Percentiles rank a stretch among this genome's conserved stretches.
Evolutionary conservation across 495 filamentous ascomycete genomes (phyloP).

Genomic region (Cercophora newfieldiana): DNA sequence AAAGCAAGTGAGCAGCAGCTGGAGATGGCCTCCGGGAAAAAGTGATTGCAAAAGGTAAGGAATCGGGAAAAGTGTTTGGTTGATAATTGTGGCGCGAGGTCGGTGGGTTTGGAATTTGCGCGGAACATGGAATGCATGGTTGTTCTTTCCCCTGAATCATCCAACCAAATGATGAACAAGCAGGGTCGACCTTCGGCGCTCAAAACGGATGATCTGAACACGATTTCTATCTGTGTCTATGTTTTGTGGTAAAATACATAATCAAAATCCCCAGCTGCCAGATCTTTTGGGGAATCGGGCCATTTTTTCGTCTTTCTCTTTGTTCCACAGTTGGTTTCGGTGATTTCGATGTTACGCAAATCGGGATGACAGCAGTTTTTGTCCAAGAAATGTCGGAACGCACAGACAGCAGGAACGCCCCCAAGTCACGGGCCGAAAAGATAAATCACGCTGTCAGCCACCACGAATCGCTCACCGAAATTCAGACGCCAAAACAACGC

Average conservation of each 20-base stretch:
- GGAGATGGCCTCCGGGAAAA: not conserved
- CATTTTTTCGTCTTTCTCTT: not conserved
- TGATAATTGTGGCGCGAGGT: not conserved
- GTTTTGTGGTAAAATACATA: no score
- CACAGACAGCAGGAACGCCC: not conserved
- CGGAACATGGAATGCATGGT: no score
- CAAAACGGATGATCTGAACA: no score
- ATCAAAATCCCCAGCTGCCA: no score
- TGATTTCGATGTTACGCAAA: not conserved
- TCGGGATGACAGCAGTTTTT: not conserved
- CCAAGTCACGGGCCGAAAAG: not conserved
- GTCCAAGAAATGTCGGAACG: not conserved
- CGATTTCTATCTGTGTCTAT: no score
- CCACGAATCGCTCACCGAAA: no score
- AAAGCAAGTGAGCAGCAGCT: not conserved
- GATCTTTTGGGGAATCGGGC: not conserved
- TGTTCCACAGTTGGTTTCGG: not conserved
- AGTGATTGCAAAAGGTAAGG: not conserved
- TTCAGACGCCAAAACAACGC: not conserved
- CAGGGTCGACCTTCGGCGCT: no score
- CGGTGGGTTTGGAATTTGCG: not conserved
- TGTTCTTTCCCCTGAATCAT: no score
- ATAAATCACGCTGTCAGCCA: not conserved
- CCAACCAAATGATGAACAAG: no score
- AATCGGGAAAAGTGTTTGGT: not conserved